A percentile compares a stretch with the other conserved stretches of the same genome.
phyloP scores from a whole-genome alignment of 768 basidiomycete genomes.

The Naganishia antarctica region DNA sequence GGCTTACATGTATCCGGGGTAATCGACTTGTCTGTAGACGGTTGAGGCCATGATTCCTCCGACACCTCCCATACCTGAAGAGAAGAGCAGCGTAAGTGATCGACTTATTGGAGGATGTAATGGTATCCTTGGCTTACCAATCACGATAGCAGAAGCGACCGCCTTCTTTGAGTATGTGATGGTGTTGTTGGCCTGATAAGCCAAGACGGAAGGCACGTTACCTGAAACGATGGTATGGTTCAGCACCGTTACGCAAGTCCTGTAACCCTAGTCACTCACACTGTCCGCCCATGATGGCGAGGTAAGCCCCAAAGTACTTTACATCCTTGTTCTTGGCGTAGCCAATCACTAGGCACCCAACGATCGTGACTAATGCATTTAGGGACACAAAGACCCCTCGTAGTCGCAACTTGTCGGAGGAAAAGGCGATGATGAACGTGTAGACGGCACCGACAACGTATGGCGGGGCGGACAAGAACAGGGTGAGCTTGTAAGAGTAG shows the following conservation, averaged over 20 bases:
- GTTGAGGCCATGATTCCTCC: slow-evolving; percentile 37
- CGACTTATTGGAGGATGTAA: too few relatives aligned
- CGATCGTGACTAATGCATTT: slow-evolving; percentile 33
- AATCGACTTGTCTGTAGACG: slow-evolving; percentile 31
- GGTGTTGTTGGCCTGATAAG: slow-evolving; percentile 35
- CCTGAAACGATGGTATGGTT: not conserved
- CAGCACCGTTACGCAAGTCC: not conserved
- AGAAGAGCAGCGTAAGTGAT: too few relatives aligned
- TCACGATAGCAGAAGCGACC: slow-evolving; percentile 32
- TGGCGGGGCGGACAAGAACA: slow-evolving; percentile 41
- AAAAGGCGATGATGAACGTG: slow-evolving; percentile 32
- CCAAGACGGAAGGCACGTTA: slow-evolving; percentile 35
- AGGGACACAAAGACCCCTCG: slow-evolving; percentile 38
- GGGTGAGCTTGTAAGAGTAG: slow-evolving; percentile 38
- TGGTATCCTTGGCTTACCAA: too few relatives aligned
- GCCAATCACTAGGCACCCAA: slow-evolving; percentile 33
- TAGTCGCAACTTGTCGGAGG: slow-evolving; percentile 33
- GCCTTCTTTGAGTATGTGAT: slow-evolving; percentile 29
- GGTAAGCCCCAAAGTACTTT: slow-evolving; percentile 35
- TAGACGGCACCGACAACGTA: slow-evolving; percentile 36
- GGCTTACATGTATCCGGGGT: slow-evolving; percentile 30
- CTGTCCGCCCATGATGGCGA: slow-evolving; percentile 30
- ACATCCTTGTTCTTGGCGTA: slow-evolving; percentile 32
- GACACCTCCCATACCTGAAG: slow-evolving; percentile 37
- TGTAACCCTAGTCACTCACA: not conserved